Evolutionary conservation across 2,329 filamentous ascomycete genomes (phyloP).

Genomic region (Colletotrichum sp.): DNA sequence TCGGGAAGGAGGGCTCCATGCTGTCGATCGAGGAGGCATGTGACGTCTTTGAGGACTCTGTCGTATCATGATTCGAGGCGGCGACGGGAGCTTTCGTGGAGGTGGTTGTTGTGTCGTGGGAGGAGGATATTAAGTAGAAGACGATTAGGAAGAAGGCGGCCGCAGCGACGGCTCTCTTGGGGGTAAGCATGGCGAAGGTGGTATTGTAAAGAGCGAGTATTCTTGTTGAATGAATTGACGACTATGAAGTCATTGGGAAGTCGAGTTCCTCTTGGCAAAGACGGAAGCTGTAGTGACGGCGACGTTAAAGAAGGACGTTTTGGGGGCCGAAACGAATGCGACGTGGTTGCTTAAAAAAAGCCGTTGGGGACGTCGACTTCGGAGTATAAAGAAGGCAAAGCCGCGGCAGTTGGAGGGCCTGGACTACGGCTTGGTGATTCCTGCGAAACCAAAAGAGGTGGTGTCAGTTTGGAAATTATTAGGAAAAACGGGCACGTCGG

Average conservation of each 20-base stretch:
- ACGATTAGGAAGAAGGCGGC: slow-evolving; percentile 72
- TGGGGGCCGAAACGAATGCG: slow-evolving; percentile 2
- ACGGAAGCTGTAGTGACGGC: not conserved
- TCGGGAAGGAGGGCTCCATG: slow-evolving; percentile 2
- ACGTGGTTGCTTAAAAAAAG: not conserved
- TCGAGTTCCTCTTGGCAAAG: not conserved
- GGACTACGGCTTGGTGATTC: not conserved
- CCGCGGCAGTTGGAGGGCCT: not conserved
- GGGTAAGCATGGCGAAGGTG: slow-evolving; percentile 71
- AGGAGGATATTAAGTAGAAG: slow-evolving; percentile 71
- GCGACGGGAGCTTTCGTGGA: slow-evolving; percentile 25
- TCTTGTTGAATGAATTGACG: not conserved
- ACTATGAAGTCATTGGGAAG: not conserved
- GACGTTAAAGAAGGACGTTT: not conserved
- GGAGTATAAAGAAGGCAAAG: not conserved
- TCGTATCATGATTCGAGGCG: slow-evolving; percentile 20
- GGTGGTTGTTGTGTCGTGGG: slow-evolving; percentile 46
- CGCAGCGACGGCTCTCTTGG: slow-evolving; percentile 75
- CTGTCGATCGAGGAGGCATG: not conserved
- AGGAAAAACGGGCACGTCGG: not conserved
- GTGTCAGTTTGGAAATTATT: slow-evolving; percentile 17
- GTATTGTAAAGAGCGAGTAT: not conserved
- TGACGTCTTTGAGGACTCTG: not conserved
- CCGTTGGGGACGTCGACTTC: not conserved
- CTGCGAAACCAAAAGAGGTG: slow-evolving; percentile 4